phyloP scores from a whole-genome alignment of 192 early-diverging fungal genomes.

The Ambispora gerdemannii region DNA sequence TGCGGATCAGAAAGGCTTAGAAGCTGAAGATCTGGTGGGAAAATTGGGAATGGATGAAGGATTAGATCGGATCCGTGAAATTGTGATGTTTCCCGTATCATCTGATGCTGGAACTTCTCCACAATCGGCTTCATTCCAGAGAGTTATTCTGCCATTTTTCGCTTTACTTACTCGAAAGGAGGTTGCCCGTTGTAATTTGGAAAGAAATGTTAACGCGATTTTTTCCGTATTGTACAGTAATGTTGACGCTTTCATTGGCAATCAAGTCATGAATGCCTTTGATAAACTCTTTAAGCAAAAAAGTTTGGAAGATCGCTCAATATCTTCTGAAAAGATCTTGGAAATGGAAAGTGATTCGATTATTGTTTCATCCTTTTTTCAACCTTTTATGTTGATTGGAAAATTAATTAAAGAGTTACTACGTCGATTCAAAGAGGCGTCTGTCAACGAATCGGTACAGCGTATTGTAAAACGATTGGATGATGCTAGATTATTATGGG shows the following conservation, averaged over 20 bases:
- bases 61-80: conserved; percentile 26
- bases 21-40: conserved; percentile 33
- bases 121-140: conserved; percentile 36
- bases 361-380: conserved; percentile 15
- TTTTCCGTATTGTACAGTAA: conserved; percentile 36
- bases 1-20: conserved; percentile 31
- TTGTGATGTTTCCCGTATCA: conserved; percentile 32
- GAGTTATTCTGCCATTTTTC: conserved; percentile 39
- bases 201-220: conserved; percentile 30
- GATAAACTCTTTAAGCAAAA: conserved; percentile 30
- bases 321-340: neutral
- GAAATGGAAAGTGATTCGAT: conserved; percentile 14
- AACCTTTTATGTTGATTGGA: conserved; percentile 36
- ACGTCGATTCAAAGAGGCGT: conserved; percentile 34
- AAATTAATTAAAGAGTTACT: conserved; percentile 38
- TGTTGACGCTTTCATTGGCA: conserved; percentile 30
- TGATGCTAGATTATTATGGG: conserved; percentile 11
- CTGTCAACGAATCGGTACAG: conserved; percentile 2
- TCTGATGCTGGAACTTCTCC: conserved; percentile 27
- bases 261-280: conserved; percentile 2
- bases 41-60: conserved; percentile 26
- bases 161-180: conserved; percentile 38
- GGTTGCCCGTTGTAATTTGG: conserved; percentile 37
- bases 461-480: neutral
- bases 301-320: conserved; percentile 23